Percentiles rank a stretch among this genome's conserved stretches.
phyloP scores from a whole-genome alignment of 164 flowering plant species.

The Santalum album region DNA sequence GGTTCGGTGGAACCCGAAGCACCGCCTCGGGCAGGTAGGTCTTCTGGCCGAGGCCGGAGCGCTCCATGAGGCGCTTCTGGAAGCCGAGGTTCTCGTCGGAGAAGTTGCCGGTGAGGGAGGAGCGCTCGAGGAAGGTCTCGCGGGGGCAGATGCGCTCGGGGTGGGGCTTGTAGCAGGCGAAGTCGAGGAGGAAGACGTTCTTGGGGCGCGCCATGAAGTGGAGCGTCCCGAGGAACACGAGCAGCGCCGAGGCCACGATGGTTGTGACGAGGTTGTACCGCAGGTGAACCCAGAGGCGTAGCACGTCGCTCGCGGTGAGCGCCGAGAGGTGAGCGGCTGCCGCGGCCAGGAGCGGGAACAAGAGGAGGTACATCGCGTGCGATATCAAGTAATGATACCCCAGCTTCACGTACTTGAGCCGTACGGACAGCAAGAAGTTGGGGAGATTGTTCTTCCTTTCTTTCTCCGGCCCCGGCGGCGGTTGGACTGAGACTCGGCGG shows the following conservation, averaged over 20 bases:
- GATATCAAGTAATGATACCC: neutral
- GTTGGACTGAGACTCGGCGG: too few relatives aligned
- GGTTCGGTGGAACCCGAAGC: neutral
- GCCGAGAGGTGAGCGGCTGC: neutral
- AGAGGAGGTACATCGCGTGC: neutral
- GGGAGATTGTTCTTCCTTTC: neutral
- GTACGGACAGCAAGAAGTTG: neutral
- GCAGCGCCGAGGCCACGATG: neutral
- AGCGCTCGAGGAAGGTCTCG: neutral
- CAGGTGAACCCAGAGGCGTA: neutral
- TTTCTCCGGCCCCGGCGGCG: too few relatives aligned
- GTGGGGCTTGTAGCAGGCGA: neutral
- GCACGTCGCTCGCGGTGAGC: neutral
- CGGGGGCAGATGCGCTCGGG: neutral
- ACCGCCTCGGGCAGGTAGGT: neutral
- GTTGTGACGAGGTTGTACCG: neutral
- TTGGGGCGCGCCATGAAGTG: neutral
- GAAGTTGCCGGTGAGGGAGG: neutral
- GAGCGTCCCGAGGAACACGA: neutral
- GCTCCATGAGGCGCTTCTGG: neutral
- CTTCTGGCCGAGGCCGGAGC: neutral
- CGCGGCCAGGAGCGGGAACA: neutral
- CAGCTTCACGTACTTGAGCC: constrained; percentile 1
- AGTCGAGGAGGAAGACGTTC: neutral
- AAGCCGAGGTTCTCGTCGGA: neutral